A percentile compares a stretch with the other conserved stretches of the same genome.
Conservation (phyloP, 2,329 filamentous ascomycete species). For the Ophiostoma himal-ulmi region DNA sequence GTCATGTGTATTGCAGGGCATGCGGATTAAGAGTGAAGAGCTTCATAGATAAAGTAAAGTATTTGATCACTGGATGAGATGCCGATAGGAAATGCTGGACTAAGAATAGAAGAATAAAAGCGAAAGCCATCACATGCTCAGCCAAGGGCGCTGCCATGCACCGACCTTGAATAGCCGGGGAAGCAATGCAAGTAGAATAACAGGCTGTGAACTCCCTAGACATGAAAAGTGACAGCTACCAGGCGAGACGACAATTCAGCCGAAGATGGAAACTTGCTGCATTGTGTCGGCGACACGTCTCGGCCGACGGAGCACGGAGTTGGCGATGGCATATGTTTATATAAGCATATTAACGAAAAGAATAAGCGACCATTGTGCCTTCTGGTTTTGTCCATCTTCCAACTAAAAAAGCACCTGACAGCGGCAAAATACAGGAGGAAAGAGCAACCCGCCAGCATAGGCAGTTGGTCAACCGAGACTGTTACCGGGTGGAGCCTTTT, state of each 20-base stretch:
- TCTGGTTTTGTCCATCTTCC: background rate
- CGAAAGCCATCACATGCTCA: background rate
- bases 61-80: background rate
- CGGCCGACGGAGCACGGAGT: slow-evolving; percentile 19
- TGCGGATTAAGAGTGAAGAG: background rate
- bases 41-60: background rate
- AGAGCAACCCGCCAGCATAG: background rate
- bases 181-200: background rate
- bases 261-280: background rate
- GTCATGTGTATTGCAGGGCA: slow-evolving; percentile 13
- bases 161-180: background rate
- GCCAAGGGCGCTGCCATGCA: background rate
- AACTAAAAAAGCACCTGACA: background rate
- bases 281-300: slow-evolving; percentile 15
- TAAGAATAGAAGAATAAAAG: background rate
- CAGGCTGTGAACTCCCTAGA: background rate
- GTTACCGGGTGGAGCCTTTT: slow-evolving; percentile 13
- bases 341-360: background rate
- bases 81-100: background rate
- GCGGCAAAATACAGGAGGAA: slow-evolving; percentile 4
- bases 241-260: background rate
- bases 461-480: slow-evolving; percentile 18
- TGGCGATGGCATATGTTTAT: background rate
- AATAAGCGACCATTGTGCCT: background rate
- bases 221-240: background rate